These are phyloP conservation scores for Phytopythium ostracodes DNA, from an alignment of 352 stramenopile species.

Conservation along the genomic window DNA sequence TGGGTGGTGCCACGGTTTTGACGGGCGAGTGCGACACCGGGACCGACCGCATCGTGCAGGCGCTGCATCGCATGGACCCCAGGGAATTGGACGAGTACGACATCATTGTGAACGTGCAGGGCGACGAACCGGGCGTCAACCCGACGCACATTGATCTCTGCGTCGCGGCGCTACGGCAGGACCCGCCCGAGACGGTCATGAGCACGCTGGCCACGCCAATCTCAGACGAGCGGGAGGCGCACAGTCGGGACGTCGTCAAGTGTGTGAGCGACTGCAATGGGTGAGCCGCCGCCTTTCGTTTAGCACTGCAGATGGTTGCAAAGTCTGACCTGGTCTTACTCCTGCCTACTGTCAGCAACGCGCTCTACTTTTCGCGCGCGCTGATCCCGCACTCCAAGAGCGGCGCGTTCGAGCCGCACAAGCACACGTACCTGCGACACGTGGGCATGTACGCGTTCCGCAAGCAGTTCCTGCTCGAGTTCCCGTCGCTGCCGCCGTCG, in stretches of 20 bases:
- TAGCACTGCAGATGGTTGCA: neutral
- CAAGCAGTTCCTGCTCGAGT: constrained; percentile 64
- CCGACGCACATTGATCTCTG: constrained; percentile 72
- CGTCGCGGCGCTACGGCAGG: constrained; percentile 46
- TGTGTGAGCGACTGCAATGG: constrained; percentile 58
- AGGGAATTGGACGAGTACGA: constrained; percentile 53
- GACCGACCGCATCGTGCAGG: constrained; percentile 75
- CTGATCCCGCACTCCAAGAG: constrained; percentile 76
- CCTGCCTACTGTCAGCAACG: constrained; percentile 36
- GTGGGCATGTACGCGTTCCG: constrained; percentile 83
- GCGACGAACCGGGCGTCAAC: constrained; percentile 80
- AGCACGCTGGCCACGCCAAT: constrained; percentile 76
- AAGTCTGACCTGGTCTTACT: neutral
- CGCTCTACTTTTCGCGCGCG: constrained; percentile 81
- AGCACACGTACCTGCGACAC: constrained; percentile 59
- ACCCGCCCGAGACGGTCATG: constrained; percentile 55
- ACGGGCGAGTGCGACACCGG: constrained; percentile 67
- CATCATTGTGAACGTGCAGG: constrained; percentile 82
- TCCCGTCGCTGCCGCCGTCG: constrained; percentile 51
- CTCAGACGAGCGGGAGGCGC: constrained; percentile 42
- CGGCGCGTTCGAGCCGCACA: constrained; percentile 43
- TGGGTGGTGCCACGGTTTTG: constrained; percentile 49
- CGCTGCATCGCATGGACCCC: constrained; percentile 33
- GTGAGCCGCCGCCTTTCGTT: too few relatives aligned
- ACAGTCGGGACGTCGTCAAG: constrained; percentile 72